A percentile compares a stretch with the other conserved stretches of the same genome.
Conservation (phyloP, 495 filamentous ascomycete genomes). For the Tuber indicum region DNA sequence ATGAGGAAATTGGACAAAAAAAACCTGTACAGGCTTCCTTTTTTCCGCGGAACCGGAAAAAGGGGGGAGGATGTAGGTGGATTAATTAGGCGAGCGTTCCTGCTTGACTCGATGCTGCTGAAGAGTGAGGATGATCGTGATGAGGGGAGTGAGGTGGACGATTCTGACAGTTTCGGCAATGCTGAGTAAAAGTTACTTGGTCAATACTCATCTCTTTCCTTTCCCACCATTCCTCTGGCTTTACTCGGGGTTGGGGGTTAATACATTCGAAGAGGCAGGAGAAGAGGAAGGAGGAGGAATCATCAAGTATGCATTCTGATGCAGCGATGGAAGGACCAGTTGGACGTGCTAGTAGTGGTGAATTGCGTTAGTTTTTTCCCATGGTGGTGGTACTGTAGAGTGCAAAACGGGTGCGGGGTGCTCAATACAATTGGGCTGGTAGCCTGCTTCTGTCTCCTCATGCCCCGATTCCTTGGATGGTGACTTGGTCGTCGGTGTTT, state of each 20-base stretch:
- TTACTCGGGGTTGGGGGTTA: conserved; percentile 1
- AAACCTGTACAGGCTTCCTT: not conserved
- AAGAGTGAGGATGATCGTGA: not conserved
- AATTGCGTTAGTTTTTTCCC: not conserved
- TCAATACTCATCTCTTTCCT: not conserved
- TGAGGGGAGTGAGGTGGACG: not conserved
- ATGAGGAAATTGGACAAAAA: not conserved
- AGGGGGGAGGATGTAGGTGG: not conserved
- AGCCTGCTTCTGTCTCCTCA: not conserved
- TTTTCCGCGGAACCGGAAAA: not conserved
- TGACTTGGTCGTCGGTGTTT: not conserved
- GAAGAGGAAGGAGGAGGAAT: not conserved
- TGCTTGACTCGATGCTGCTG: not conserved
- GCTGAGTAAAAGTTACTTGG: not conserved
- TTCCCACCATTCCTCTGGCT: not conserved
- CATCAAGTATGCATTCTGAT: not conserved
- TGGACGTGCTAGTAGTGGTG: not conserved
- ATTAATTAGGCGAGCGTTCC: not conserved
- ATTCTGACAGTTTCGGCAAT: not conserved
- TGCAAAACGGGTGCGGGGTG: not conserved
- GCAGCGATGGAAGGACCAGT: not conserved
- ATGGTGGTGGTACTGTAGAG: not conserved
- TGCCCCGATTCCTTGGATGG: not conserved
- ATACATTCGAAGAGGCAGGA: not conserved
- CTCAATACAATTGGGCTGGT: not conserved